Evolutionary conservation across 768 basidiomycete genomes (phyloP).

Genomic region (Chlorophyllum brunneum): DNA sequence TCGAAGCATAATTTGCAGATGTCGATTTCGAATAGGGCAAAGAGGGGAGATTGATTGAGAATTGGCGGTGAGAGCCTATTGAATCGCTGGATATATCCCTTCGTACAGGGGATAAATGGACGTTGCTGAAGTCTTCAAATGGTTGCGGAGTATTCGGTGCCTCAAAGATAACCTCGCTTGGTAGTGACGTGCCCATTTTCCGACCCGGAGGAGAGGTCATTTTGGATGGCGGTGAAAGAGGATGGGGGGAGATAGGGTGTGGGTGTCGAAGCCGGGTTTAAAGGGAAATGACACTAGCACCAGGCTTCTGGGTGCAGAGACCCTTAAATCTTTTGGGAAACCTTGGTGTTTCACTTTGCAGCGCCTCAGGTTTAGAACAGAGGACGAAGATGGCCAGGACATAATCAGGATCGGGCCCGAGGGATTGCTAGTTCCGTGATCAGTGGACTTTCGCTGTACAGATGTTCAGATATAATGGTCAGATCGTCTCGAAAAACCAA

Average conservation of each 20-base stretch:
- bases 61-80: not conserved
- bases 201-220: not conserved
- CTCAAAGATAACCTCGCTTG: not conserved
- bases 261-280: too few species aligned
- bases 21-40: conserved; percentile 1
- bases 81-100: not conserved
- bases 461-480: too few species aligned
- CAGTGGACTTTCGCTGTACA: too few species aligned
- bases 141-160: not conserved
- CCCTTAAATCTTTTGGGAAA: too few species aligned
- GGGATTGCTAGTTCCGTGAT: too few species aligned
- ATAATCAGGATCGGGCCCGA: too few species aligned
- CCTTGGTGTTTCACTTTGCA: too few species aligned
- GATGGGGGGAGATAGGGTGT: not conserved
- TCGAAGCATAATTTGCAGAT: not conserved
- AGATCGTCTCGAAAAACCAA: too few species aligned
- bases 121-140: not conserved
- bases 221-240: not conserved
- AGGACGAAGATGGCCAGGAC: too few species aligned
- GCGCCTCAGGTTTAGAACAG: too few species aligned
- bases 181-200: not conserved
- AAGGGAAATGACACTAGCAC: too few species aligned
- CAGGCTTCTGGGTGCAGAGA: too few species aligned
- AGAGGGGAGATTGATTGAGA: not conserved
- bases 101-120: not conserved